Evolutionary conservation across 257 asterid species (phyloP).

Genomic region (Solanum paucissectum): DNA sequence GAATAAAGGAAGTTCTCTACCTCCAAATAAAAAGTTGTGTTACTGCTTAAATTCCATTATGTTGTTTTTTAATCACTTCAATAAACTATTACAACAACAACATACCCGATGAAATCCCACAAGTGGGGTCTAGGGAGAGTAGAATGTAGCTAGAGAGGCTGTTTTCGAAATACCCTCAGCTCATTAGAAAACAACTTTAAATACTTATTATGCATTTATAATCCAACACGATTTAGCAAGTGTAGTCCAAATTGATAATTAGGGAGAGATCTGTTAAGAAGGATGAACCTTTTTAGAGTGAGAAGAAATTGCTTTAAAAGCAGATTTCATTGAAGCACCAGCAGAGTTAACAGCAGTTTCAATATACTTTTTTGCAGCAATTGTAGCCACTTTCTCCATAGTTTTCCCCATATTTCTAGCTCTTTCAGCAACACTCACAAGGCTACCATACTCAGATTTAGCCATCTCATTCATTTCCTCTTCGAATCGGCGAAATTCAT

Average conservation of each 20-base stretch:
- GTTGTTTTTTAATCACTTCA: not conserved
- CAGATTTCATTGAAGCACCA: conserved; percentile 68
- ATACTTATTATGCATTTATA: not conserved
- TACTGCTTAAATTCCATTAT: not conserved
- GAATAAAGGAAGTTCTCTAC: not conserved
- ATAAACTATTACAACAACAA: not conserved
- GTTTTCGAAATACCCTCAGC: too few species aligned
- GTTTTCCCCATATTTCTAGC: conserved; percentile 50
- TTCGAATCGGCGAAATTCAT: conserved; percentile 59
- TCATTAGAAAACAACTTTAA: too few species aligned
- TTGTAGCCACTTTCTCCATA: conserved; percentile 49
- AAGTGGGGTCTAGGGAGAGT: too few species aligned
- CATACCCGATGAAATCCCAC: too few species aligned
- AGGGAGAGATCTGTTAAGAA: conserved; percentile 14
- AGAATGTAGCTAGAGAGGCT: not conserved
- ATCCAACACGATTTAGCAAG: not conserved
- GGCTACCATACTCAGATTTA: conserved; percentile 31
- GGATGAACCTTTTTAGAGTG: conserved; percentile 77
- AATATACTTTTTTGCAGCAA: conserved; percentile 63
- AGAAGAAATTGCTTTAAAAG: conserved; percentile 41
- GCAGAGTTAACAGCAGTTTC: conserved; percentile 79
- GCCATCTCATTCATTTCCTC: conserved; percentile 55
- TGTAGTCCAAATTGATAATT: not conserved
- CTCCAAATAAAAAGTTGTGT: not conserved
- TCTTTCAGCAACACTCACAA: conserved; percentile 37